Evolutionary conservation across 2,329 filamentous ascomycete species (phyloP), one percentile per base, ranked within the genome.

Genomic region (Fusarium haematococcum): DNA sequence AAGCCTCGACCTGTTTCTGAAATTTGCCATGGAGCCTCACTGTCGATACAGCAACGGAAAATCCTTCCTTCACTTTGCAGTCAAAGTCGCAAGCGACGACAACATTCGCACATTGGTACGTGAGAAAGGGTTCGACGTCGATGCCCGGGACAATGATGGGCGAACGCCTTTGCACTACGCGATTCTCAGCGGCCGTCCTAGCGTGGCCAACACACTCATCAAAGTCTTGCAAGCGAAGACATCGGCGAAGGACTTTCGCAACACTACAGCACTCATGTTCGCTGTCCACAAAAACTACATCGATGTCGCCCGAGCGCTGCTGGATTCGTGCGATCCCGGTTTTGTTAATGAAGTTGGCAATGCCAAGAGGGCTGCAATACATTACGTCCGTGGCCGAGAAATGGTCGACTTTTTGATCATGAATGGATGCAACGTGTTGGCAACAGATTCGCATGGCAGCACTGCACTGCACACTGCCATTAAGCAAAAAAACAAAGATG

Each of bases 381-480:
- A 43, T 7, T 8, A 43, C 4, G 41, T 7, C 3, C n/a, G 41
- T 4, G 2, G 41, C 11, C 41, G n/a, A 14, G 6, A 43, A 14
- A 43, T 7, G n/a, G 6, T 1, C 11, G n/a, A 23, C 6, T 1
- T 23, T 0, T 43, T 43, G n/a, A 43, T 43, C 41, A 14, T 0
- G n/a, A 43, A 23, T 4, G 7, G 2, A 43, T 43, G 41, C 41
- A 14, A 43, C n/a, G 1, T 43, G 41, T 13, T 43, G 41, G n/a
- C 41, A 43, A 14, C 11, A 43, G 11, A 23, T 23, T 43, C 11
- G 1, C 0, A 4, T 4, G 41, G 41, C 1, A 14, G n/a, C 6
- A 23, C n/a, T 43, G 41, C 41, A 14, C 6, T 43, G n/a, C 41
- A 43, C 6, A 23, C n/a, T 6, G 41, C 41, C 11, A 43, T 43